Evolutionary conservation across 257 asterid genomes (phyloP).

Genomic region (Nicotiana noctiflora): DNA sequence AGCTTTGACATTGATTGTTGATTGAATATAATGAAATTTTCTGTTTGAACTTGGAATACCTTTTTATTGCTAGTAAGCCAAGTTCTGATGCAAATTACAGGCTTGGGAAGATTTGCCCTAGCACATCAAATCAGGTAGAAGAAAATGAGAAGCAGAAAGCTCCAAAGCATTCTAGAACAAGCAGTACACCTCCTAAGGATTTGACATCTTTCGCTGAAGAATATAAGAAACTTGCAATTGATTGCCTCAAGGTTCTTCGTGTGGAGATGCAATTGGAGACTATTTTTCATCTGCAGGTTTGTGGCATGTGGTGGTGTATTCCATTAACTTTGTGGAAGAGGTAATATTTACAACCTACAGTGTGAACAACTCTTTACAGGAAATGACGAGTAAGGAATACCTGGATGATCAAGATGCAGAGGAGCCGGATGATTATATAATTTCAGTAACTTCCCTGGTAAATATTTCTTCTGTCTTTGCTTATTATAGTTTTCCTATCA

Average conservation of each 20-base stretch:
- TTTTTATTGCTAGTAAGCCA: neutral
- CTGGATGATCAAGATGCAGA: slow-evolving; percentile 98
- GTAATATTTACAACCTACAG: slow-evolving; percentile 14
- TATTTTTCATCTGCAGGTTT: slow-evolving; percentile 91
- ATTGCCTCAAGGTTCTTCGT: slow-evolving; percentile 95
- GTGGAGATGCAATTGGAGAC: slow-evolving; percentile 97
- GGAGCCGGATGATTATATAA: slow-evolving; percentile 97
- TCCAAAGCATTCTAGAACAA: slow-evolving; percentile 47
- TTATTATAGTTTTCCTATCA: slow-evolving; percentile 7
- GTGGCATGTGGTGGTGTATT: slow-evolving; percentile 3
- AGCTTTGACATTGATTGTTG: neutral
- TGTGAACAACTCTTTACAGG: slow-evolving; percentile 38
- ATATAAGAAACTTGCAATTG: slow-evolving; percentile 84
- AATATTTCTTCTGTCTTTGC: slow-evolving; percentile 11
- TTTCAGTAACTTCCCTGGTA: slow-evolving; percentile 89
- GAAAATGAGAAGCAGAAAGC: slow-evolving; percentile 45
- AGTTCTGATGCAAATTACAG: slow-evolving; percentile 25
- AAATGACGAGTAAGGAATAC: slow-evolving; percentile 81
- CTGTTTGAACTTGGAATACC: slow-evolving; percentile 1
- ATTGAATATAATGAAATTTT: neutral
- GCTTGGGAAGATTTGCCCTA: slow-evolving; percentile 64
- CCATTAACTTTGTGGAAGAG: slow-evolving; percentile 5
- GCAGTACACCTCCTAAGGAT: slow-evolving; percentile 65
- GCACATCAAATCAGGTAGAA: slow-evolving; percentile 50
- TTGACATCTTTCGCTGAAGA: slow-evolving; percentile 87